Percentiles rank a stretch among this genome's conserved stretches.
phyloP scores from a whole-genome alignment of 2,329 filamentous ascomycete species.

The Graphium sp. region DNA sequence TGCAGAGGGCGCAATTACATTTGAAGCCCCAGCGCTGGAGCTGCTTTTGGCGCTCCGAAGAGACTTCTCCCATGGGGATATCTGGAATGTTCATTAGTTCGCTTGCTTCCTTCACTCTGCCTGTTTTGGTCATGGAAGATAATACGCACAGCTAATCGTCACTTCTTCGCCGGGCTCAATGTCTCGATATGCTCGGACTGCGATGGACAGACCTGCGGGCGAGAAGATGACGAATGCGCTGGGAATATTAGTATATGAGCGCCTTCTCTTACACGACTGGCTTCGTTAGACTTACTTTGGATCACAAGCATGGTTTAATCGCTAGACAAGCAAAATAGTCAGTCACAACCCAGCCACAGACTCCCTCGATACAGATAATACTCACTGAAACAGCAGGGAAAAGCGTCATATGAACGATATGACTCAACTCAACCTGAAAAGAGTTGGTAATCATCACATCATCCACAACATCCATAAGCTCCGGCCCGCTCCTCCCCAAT shows the following conservation, averaged over 20 bases:
- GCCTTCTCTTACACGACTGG: too few species aligned
- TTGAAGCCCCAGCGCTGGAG: slow-evolving; percentile 3
- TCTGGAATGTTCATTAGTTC: slow-evolving; percentile 3
- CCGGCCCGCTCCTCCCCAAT: neutral
- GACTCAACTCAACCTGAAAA: slow-evolving; percentile 1
- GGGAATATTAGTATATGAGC: neutral
- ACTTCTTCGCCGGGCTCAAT: slow-evolving; percentile 4
- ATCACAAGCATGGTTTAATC: slow-evolving; percentile 4
- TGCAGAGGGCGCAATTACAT: slow-evolving; percentile 4
- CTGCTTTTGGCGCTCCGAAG: neutral
- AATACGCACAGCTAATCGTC: slow-evolving; percentile 4
- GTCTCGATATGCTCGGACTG: slow-evolving; percentile 2
- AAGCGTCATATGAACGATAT: neutral
- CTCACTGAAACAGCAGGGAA: neutral
- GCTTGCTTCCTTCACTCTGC: too few species aligned
- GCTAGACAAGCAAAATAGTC: neutral
- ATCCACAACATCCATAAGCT: neutral
- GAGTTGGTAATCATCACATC: slow-evolving; percentile 3
- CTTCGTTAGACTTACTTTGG: slow-evolving; percentile 4
- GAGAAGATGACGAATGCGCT: slow-evolving; percentile 4
- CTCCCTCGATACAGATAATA: neutral
- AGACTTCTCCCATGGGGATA: slow-evolving; percentile 1
- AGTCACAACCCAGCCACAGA: neutral
- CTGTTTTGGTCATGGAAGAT: neutral
- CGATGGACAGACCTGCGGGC: slow-evolving; percentile 2